A percentile compares a stretch with the other conserved stretches of the same genome.
phyloP scores from a whole-genome alignment of 441 rosid species.

The Rhodomyrtus psidioides region DNA sequence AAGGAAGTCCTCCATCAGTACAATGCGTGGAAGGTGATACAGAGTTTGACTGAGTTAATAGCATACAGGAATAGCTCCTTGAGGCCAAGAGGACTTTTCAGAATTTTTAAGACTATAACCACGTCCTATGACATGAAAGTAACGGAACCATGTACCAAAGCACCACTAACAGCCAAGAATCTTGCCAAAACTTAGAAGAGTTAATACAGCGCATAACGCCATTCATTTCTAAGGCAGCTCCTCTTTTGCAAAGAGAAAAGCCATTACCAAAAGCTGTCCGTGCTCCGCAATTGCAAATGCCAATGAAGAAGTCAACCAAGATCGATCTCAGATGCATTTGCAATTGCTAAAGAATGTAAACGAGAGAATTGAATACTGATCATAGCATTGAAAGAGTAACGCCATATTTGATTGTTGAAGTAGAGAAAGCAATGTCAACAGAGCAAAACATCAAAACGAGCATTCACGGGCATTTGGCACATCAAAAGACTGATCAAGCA shows the following conservation, averaged over 20 bases:
- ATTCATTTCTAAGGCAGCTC: too few relatives aligned
- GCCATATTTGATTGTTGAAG: conserved; percentile 27
- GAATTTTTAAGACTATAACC: conserved; percentile 17
- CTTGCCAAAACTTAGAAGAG: conserved; percentile 39
- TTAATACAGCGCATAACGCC: conserved; percentile 27
- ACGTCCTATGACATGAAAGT: conserved; percentile 32
- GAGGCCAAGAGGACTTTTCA: conserved; percentile 14
- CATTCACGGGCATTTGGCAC: conserved; percentile 31
- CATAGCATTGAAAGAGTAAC: conserved; percentile 27
- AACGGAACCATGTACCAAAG: conserved; percentile 31
- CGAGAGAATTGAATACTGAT: conserved; percentile 19
- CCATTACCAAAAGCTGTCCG: too few relatives aligned
- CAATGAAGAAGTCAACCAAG: too few relatives aligned
- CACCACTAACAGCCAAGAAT: conserved; percentile 26
- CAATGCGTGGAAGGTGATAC: too few relatives aligned
- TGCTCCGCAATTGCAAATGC: too few relatives aligned
- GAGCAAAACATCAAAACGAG: conserved; percentile 27
- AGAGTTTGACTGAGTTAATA: too few relatives aligned
- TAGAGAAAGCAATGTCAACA: conserved; percentile 30
- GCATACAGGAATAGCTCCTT: too few relatives aligned
- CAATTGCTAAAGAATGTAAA: conserved; percentile 13
- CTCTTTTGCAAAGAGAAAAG: too few relatives aligned
- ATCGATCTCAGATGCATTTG: conserved; percentile 5
- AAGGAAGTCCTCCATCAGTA: too few relatives aligned
- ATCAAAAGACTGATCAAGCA: conserved; percentile 17